A percentile compares a stretch with the other conserved stretches of the same genome.
Conservation (phyloP, 108 stramenopile species). For the Aurantiochytrium sp. region DNA sequence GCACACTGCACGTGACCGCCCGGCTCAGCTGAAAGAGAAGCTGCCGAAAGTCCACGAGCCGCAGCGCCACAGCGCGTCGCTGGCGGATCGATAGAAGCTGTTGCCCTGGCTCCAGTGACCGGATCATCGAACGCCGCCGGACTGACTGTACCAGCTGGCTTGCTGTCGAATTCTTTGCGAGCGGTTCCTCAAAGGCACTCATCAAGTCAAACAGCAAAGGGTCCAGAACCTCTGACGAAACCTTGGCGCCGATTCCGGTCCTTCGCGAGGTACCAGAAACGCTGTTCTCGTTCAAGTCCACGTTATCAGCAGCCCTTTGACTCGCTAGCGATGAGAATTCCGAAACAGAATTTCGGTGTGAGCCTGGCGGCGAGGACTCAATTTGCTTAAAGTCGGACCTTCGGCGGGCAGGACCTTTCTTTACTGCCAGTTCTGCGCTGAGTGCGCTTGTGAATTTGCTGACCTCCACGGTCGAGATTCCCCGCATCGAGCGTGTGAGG, state of each 20-base stretch:
- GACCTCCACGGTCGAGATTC: not conserved
- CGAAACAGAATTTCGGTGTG: no score
- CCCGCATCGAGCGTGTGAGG: not conserved
- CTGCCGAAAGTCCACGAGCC: slow-evolving; percentile 4
- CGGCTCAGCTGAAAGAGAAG: not conserved
- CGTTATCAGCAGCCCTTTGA: no score
- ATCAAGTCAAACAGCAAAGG: not conserved
- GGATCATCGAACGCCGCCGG: not conserved
- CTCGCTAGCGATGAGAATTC: no score
- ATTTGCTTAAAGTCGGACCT: no score
- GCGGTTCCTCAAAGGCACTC: not conserved
- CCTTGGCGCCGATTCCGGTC: no score
- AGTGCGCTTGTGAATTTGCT: not conserved
- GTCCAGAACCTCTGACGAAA: not conserved
- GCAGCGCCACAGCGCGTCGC: not conserved
- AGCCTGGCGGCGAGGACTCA: no score
- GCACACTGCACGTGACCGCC: not conserved
- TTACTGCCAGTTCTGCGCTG: not conserved
- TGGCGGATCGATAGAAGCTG: not conserved
- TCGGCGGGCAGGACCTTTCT: not conserved
- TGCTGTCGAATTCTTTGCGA: not conserved
- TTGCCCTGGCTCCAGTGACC: not conserved
- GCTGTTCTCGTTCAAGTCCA: no score
- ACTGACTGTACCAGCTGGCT: not conserved
- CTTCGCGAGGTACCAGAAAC: no score